Evolutionary conservation across 495 filamentous ascomycete genomes (phyloP), one percentile per base, ranked within the genome.

Genomic region (Aspergillus nanangensis): DNA sequence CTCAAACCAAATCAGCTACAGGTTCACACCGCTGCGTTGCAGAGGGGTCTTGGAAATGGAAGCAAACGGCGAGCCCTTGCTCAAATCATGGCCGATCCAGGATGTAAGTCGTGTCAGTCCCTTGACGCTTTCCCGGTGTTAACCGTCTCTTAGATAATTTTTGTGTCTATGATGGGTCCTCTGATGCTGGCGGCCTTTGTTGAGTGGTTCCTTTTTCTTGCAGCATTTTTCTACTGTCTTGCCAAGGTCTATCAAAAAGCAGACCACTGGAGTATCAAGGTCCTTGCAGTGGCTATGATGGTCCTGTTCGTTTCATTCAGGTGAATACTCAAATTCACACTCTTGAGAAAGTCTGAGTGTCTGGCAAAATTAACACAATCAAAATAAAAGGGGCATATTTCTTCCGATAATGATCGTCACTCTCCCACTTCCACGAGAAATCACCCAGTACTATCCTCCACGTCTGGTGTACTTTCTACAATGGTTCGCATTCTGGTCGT

Each of bases 401-500:
- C 72, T 96, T 13, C 91, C 92, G 0, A 82, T 96, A 48, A 96
- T 98, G 90, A 57, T 97, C 22, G 90, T 96, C 22, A 98, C 91
- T 0, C 78, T 98, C 20, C 93, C 93, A 1, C 72, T 97, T 8
- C 93, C 93, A 5, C 55, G 75, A 9, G 73, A 80, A 47, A 71
- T 96, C 36, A 82, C 79, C 0, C 65, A 77, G 44, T 72, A 86
- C 47, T 90, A 91, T 63, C 92, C 93, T 1, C 19, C 55, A 5
- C 19, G 49, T 2, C 75, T 93, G 71, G 83, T 90, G 31, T 60
- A 50, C 15, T 71, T 86, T 38, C 76, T 97, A 14, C 93, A 96
- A 60, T 94, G 89, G 89, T 96, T 96, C 53, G 92, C 90, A 3
- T 96, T 98, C 59, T 95, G 87, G 82, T 78, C 87, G n/a, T 98